Evolutionary conservation across 31 red algal genomes (phyloP).

Genomic region (Bonnemaisonia californica): DNA sequence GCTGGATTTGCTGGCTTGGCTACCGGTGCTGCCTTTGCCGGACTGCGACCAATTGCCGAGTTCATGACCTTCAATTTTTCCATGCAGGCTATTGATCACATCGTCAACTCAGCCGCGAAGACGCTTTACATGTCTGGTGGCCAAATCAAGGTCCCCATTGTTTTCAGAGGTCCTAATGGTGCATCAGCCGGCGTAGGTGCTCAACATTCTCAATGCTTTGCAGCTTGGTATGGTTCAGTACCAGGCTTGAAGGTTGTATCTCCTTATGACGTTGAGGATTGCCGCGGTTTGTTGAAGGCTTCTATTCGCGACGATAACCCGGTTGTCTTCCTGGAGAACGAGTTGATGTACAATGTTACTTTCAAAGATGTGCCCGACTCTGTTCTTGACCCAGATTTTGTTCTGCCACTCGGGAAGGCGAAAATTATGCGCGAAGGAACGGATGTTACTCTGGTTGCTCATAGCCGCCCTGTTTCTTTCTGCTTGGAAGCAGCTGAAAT

Average conservation of each 20-base stretch:
- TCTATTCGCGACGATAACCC: slow-evolving; percentile 95
- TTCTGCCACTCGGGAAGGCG: slow-evolving; percentile 89
- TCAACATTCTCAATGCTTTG: slow-evolving; percentile 96
- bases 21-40: slow-evolving; percentile 87
- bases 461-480: slow-evolving; percentile 68
- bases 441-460: slow-evolving; percentile 89
- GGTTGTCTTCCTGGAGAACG: slow-evolving; percentile 92
- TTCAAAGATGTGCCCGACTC: slow-evolving; percentile 77
- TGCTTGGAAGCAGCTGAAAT: slow-evolving; percentile 82
- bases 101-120: slow-evolving; percentile 98
- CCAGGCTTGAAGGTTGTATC: slow-evolving; percentile 98
- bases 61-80: slow-evolving; percentile 99
- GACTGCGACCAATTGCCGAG: slow-evolving; percentile 91
- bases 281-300: slow-evolving; percentile 84
- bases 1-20: slow-evolving; percentile 95
- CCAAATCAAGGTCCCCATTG: slow-evolving; percentile 92
- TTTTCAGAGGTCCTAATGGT: slow-evolving; percentile 97
- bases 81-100: slow-evolving; percentile 98
- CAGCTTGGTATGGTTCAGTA: slow-evolving; percentile 85
- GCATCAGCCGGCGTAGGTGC: slow-evolving; percentile 88
- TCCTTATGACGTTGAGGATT: slow-evolving; percentile 91
- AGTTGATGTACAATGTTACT: slow-evolving; percentile 91
- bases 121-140: slow-evolving; percentile 98
- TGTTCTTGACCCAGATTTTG: slow-evolving; percentile 89
- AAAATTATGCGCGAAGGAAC: slow-evolving; percentile 93